phyloP scores from a whole-genome alignment of 768 basidiomycete species.

The Auricularia cornea region DNA sequence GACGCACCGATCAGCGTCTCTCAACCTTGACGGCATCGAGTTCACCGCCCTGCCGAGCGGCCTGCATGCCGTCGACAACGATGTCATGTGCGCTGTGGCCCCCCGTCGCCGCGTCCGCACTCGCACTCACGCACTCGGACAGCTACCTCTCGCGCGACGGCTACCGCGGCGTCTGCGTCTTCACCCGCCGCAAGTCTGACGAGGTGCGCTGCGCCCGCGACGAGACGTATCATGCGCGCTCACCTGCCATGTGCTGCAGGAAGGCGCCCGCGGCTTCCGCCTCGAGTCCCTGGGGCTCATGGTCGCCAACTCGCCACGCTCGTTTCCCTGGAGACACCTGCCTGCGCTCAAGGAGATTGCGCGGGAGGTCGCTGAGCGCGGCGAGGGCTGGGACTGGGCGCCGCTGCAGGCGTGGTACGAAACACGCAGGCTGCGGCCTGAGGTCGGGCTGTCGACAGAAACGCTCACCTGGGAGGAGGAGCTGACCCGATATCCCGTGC shows the following conservation, averaged over 20 bases:
- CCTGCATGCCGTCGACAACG: slow-evolving; percentile 67
- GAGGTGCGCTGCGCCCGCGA: too few relatives aligned
- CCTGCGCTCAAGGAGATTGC: slow-evolving; percentile 49
- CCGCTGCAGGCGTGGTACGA: slow-evolving; percentile 6
- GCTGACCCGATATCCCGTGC: slow-evolving; percentile 6
- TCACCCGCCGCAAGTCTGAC: slow-evolving; percentile 56
- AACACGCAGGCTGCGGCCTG: slow-evolving; percentile 3
- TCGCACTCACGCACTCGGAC: slow-evolving; percentile 2
- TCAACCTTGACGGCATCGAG: slow-evolving; percentile 63
- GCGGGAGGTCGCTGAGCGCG: slow-evolving; percentile 25
- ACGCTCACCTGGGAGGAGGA: slow-evolving; percentile 10
- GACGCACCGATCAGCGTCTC: slow-evolving; percentile 7
- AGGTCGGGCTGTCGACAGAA: slow-evolving; percentile 5
- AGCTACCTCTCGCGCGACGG: slow-evolving; percentile 68
- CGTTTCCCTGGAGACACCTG: slow-evolving; percentile 72
- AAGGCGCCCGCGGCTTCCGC: slow-evolving; percentile 71
- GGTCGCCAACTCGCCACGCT: slow-evolving; percentile 51
- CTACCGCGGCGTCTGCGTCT: slow-evolving; percentile 66
- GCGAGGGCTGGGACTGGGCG: slow-evolving; percentile 19
- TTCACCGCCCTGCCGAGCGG: slow-evolving; percentile 79
- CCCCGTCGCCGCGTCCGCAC: slow-evolving; percentile 1
- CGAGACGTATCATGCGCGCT: slow-evolving; percentile 1
- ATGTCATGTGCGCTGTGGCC: slow-evolving; percentile 57
- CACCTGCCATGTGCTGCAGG: slow-evolving; percentile 9
- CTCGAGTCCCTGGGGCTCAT: slow-evolving; percentile 72